Evolutionary conservation across 139 green algal genomes (phyloP), one percentile per base, ranked within the genome.

Genomic region (Mesotaenium endlicherianum): DNA sequence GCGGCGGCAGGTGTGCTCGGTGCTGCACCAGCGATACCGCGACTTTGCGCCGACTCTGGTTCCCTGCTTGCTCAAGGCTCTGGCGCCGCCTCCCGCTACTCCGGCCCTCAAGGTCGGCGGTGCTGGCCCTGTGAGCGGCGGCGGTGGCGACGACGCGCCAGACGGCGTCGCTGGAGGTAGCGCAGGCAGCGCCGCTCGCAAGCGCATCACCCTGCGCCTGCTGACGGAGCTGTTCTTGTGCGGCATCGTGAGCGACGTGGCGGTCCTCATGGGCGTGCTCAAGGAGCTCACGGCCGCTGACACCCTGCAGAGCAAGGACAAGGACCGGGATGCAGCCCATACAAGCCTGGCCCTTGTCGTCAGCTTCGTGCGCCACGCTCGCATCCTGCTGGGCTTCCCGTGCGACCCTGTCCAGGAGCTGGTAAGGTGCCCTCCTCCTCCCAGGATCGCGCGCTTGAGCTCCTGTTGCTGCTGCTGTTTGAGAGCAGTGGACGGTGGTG

Each of bases 1-100:
- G n/a, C n/a, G n/a, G n/a, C 4, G 40, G 30, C 82, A 94, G 77
- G 85, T 96, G n/a, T 94, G 91, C 87, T 93, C 89, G 38, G 55
- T 88, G 34, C 89, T 98, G 58, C 95, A 98, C 84, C 90, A 94
- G 59, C 88, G 93, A 17, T 98, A 97, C 80, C 70, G 86, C 2
- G 93, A 97, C 30, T 95, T 97, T 77, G 45, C 70, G 0, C 14
- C 45, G 5, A 79, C 83, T 45, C 72, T 97, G 3, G 67, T 90
- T 49, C 34, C 80, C 16, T 68, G 85, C 26, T 82, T 95, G 43
- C 47, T 83, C 36, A 90, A 86, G 67, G 53, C 77, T 20, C 81
- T 90, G 30, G 68, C 31, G 5, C 71, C 77, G 5, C 41, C 2
- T 31, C 57, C 3, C 26, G 40, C 47, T 82, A 16, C 60, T 42